phyloP scores from a whole-genome alignment of 768 basidiomycete genomes.

The Mrakia hoshinonis region DNA sequence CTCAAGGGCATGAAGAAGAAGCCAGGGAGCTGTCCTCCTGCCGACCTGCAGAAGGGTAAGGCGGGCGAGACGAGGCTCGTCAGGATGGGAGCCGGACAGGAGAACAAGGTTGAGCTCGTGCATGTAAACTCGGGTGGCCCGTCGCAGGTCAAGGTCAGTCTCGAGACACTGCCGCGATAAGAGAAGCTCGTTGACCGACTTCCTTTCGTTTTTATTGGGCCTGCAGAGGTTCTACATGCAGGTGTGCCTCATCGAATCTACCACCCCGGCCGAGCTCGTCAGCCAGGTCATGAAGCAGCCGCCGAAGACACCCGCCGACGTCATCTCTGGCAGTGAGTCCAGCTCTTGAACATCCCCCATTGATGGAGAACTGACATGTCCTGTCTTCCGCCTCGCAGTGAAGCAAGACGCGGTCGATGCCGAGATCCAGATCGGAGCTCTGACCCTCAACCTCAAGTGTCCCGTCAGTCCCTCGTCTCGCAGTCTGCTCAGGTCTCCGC shows the following conservation, averaged over 20 bases:
- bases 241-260: constrained; percentile 13
- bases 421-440: constrained; percentile 80
- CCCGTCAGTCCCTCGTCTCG: constrained; percentile 54
- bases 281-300: constrained; percentile 64
- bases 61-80: constrained; percentile 35
- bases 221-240: constrained; percentile 25
- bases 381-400: constrained; percentile 46
- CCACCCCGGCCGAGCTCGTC: constrained; percentile 34
- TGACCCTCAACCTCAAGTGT: constrained; percentile 85
- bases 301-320: constrained; percentile 54
- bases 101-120: constrained; percentile 73
- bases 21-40: constrained; percentile 85
- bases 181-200: too few relatives aligned
- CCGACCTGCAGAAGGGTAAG: constrained; percentile 52
- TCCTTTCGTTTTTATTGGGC: not conserved
- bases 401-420: constrained; percentile 58
- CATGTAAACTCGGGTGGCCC: constrained; percentile 65
- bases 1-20: constrained; percentile 91
- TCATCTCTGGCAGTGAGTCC: constrained; percentile 59
- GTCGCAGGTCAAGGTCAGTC: constrained; percentile 3
- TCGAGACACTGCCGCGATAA: not conserved
- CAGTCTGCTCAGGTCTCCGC: too few relatives aligned
- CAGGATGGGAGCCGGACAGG: constrained; percentile 34
- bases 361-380: not conserved
- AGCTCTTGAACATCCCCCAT: too few relatives aligned